A percentile compares a stretch with the other conserved stretches of the same genome.
These are phyloP conservation scores for Trichoderma hamatum DNA, from an alignment of 2,329 filamentous ascomycete species.

Conservation along the genomic window DNA sequence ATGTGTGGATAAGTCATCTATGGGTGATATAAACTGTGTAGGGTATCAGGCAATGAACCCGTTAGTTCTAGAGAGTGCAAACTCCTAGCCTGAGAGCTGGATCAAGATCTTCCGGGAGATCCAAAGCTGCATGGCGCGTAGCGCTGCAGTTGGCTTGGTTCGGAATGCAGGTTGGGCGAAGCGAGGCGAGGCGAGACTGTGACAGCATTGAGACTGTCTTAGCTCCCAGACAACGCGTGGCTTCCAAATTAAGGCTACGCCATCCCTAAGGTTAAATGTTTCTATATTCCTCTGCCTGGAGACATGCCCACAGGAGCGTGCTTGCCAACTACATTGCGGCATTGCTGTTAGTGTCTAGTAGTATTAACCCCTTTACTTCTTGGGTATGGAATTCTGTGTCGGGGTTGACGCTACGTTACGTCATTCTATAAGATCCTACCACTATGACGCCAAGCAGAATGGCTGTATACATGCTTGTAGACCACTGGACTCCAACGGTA, in stretches of 20 bases:
- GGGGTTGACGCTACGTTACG: constrained; percentile 10
- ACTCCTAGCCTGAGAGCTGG: constrained; percentile 4
- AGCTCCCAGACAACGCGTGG: neutral
- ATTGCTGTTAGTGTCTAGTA: neutral
- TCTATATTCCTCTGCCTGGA: neutral
- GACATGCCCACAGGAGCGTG: too few species aligned
- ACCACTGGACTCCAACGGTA: neutral
- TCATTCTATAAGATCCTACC: constrained; percentile 7
- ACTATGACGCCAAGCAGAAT: neutral
- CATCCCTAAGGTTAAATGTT: neutral
- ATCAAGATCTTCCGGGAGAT: constrained; percentile 20
- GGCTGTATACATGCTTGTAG: neutral
- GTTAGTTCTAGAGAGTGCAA: constrained; percentile 21
- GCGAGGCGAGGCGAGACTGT: constrained; percentile 4
- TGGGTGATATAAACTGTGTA: neutral
- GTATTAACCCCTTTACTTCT: neutral
- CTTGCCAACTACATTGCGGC: neutral
- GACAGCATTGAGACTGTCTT: neutral
- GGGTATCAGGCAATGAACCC: constrained; percentile 14
- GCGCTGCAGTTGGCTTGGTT: constrained; percentile 1
- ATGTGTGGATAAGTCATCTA: constrained; percentile 9
- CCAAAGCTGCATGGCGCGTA: constrained; percentile 20
- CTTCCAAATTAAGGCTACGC: neutral
- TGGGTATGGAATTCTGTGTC: neutral
- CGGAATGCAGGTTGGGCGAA: neutral